phyloP scores from a whole-genome alignment of 257 asterid genomes.

The Nicotiana paniculata region DNA sequence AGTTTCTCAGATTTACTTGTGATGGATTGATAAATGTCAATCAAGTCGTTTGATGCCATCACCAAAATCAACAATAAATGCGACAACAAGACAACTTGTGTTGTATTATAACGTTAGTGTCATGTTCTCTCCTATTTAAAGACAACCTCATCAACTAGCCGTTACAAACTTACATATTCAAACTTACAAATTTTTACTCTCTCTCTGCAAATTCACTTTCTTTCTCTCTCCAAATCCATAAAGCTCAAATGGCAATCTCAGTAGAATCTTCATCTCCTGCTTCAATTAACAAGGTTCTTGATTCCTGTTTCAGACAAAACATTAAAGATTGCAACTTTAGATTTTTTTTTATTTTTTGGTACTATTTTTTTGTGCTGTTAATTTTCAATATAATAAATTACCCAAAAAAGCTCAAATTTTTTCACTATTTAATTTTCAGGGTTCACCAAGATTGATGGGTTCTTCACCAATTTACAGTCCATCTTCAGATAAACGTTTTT shows the following conservation, averaged over 20 bases:
- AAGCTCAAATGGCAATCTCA: slow-evolving; percentile 57
- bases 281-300: slow-evolving; percentile 53
- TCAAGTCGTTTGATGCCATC: too few species aligned
- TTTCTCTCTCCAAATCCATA: slow-evolving; percentile 47
- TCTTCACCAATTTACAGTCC: slow-evolving; percentile 59
- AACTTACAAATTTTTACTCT: not conserved
- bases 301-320: slow-evolving; percentile 13
- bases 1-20: too few species aligned
- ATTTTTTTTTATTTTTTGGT: not conserved
- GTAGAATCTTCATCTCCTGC: slow-evolving; percentile 57
- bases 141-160: slow-evolving; percentile 43
- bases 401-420: not conserved
- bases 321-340: not conserved
- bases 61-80: too few species aligned
- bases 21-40: too few species aligned
- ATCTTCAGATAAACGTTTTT: slow-evolving; percentile 66
- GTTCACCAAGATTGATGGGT: slow-evolving; percentile 26
- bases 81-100: too few species aligned
- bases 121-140: slow-evolving; percentile 15
- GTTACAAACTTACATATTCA: slow-evolving; percentile 48
- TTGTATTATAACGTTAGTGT: slow-evolving; percentile 43
- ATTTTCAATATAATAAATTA: not conserved
- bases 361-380: not conserved
- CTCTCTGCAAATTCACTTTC: not conserved
- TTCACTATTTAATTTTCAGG: slow-evolving; percentile 25